Percentiles rank a stretch among this genome's conserved stretches.
Conservation (phyloP, 352 stramenopile species). For the Phytopythium delawarense region DNA sequence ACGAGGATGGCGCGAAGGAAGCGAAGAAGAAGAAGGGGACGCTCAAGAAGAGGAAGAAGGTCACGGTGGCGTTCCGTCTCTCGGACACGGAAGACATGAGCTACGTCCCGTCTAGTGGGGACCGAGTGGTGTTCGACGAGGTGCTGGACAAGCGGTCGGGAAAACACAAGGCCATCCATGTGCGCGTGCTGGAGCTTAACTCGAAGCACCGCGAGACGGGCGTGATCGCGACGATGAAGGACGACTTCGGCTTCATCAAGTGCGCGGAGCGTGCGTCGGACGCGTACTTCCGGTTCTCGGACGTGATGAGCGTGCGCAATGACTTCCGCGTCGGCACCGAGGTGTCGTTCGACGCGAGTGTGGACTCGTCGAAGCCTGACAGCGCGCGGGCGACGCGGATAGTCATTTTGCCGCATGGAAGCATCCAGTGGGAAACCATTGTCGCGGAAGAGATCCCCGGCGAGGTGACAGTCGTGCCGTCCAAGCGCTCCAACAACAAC, state of each 20-base stretch:
- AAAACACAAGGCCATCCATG: slow-evolving; percentile 53
- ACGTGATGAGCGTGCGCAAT: slow-evolving; percentile 56
- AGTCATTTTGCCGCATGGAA: slow-evolving; percentile 49
- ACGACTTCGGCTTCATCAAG: slow-evolving; percentile 85
- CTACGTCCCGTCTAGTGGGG: slow-evolving; percentile 54
- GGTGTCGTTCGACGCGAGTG: slow-evolving; percentile 64
- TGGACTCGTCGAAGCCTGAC: slow-evolving; percentile 36
- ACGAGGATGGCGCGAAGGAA: slow-evolving; percentile 17
- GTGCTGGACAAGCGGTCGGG: slow-evolving; percentile 66
- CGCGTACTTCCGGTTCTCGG: slow-evolving; percentile 74
- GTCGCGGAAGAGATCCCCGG: slow-evolving; percentile 36
- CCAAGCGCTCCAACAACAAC: slow-evolving; percentile 18
- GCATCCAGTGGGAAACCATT: slow-evolving; percentile 58
- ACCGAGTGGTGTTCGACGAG: slow-evolving; percentile 65
- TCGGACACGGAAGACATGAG: slow-evolving; percentile 59
- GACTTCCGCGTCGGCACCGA: slow-evolving; percentile 55
- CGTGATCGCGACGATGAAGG: slow-evolving; percentile 62
- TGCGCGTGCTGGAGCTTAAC: slow-evolving; percentile 58
- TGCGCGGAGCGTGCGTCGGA: slow-evolving; percentile 60
- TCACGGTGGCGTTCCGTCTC: slow-evolving; percentile 45
- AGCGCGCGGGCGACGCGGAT: slow-evolving; percentile 60
- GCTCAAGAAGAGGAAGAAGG: slow-evolving; percentile 16
- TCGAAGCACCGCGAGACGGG: slow-evolving; percentile 63
- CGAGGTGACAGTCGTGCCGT: slow-evolving; percentile 39
- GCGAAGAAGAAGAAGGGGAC: slow-evolving; percentile 40